Evolutionary conservation across 2,329 filamentous ascomycete species (phyloP), one percentile per base, ranked within the genome.

Genomic region (Aspergillus sp.): DNA sequence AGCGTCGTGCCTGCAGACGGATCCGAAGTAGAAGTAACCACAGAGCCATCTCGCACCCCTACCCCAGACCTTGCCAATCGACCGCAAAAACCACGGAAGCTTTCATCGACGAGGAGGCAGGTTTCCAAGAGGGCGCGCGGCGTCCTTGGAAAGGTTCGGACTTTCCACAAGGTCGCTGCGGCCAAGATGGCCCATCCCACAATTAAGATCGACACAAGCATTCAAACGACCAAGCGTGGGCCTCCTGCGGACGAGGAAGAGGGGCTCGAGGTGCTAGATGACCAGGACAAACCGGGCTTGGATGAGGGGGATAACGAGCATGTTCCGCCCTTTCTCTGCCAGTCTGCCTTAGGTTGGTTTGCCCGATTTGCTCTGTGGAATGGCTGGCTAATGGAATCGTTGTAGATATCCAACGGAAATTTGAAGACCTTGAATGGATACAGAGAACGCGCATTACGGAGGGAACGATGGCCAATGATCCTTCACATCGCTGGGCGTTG

Each of bases 391-490:
- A 39, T 32, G 3, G n/a, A 15, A 7, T 7, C 26, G 11, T 32
- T n/a, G 13, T 47, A 77, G 75, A 78, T 35, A 66, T 80, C 30
- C 64, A 69, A 37, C 55, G 63, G 35, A 78, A 75, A 48, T 82
- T 80, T 51, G 60, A 68, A 36, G 71, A 77, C 37, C 62, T 82
- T 26, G 68, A 78, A 60, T 72, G 70, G 71, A 62, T 72, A 47
- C 70, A 80, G 57, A 62, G 71, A 34, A 57, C 67, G 31, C 72
- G 75, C 17, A 50, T 76, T 8, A 49, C 63, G 11, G 63, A 72
- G 37, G 68, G 63, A 29, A 50, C 56, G 24, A 49, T 63, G 43
- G 52, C 52, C 5, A 57, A 64, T 27, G 64, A 70, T 30, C 60
- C 68, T 14, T 54, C 60, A 8, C 71, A 72, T 32, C 66, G 66